Evolutionary conservation across 2,329 filamentous ascomycete genomes (phyloP), one percentile per base, ranked within the genome.

Genomic region (Pseudocercospora crystallina): DNA sequence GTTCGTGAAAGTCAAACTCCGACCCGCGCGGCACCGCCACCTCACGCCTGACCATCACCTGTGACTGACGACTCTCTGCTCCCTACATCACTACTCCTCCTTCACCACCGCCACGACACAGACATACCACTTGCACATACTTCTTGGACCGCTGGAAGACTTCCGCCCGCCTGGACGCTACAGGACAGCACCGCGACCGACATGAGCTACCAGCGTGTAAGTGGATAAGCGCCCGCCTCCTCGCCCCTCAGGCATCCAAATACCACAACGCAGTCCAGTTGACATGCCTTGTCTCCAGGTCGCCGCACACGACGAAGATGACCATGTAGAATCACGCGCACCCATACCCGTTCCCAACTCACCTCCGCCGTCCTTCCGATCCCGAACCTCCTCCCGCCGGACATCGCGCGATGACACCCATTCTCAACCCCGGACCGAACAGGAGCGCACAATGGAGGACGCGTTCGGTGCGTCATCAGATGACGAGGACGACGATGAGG

Each of bases 371-470:
- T 96, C 92, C 1, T 97, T 96, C 72, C 89, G 85, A 69, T 96
- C 91, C 40, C 83, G 88, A 67, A 79, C 86, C 30, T 90, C 90
- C 1, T 91, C 88, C 32, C 80, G 76, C 47, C 73, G 73, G 73
- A 77, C 76, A 70, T 75, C 78, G 49, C 71, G 75, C 44, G 73
- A 77, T 56, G 70, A 77, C 52, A 26, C 20, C 20, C 20, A 4
- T 7, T 26, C 20, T 26, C 20, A 26, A 7, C 80, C 76, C 34
- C 70, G 75, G 47, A 74, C 71, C 60, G 76, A 81, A 51, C 86
- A 90, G 54, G 85, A 96, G 63, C 80, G 87, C 55, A 86, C 89
- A n/a, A 80, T 99, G 11, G 89, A 89, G 61, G 92, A 97, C 68
- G 90, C 94, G 1, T 99, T 99, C 70, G 92, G 90, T 67, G 72